These are phyloP conservation scores for Plasmodium knowlesi DNA, from an alignment of 169 alveolate genomes.

Conservation along the genomic window DNA sequence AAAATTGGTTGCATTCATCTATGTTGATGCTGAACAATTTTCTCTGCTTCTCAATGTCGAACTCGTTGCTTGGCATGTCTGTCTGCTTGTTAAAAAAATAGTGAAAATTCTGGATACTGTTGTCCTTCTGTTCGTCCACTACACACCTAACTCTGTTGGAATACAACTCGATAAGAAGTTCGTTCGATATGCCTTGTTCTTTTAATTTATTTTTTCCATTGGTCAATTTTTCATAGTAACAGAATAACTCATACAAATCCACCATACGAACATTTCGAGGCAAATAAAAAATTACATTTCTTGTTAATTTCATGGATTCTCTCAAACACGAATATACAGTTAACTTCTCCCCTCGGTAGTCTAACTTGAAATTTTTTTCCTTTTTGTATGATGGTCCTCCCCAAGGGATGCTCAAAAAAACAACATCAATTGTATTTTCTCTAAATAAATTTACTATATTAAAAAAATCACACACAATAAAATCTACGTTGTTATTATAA, in stretches of 20 bases:
- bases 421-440: slow-evolving; percentile 26
- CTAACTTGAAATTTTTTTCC: slow-evolving; percentile 21
- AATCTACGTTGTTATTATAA: slow-evolving; percentile 61
- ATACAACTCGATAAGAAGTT: slow-evolving; percentile 42
- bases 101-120: slow-evolving; percentile 18
- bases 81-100: slow-evolving; percentile 29
- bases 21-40: slow-evolving; percentile 28
- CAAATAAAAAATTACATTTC: slow-evolving; percentile 41
- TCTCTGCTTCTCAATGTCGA: neutral
- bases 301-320: slow-evolving; percentile 29
- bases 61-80: slow-evolving; percentile 10
- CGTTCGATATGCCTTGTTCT: neutral
- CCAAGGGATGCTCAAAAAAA: slow-evolving; percentile 63
- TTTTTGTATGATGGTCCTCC: slow-evolving; percentile 59
- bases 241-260: slow-evolving; percentile 19
- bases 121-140: neutral
- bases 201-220: slow-evolving; percentile 3
- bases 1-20: slow-evolving; percentile 44
- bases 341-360: neutral
- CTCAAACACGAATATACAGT: slow-evolving; percentile 32
- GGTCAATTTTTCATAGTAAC: neutral
- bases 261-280: slow-evolving; percentile 60
- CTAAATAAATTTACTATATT: slow-evolving; percentile 37
- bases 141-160: slow-evolving; percentile 27
- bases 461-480: slow-evolving; percentile 56